Base-by-base conservation (phyloP, 768 basidiomycete species). In the Favolaschia claudopus region DNA sequence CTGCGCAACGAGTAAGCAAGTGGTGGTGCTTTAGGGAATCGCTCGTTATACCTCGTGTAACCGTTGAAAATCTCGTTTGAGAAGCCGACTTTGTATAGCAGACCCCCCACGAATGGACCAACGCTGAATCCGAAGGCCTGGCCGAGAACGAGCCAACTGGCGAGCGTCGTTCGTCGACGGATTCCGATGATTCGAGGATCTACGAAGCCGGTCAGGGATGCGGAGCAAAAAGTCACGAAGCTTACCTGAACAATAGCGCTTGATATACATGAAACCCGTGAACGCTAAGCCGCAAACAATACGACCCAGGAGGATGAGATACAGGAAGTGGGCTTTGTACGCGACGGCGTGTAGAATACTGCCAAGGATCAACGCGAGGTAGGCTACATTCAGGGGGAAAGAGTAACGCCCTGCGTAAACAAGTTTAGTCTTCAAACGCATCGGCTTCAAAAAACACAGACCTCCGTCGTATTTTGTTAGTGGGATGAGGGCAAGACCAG, bases 311-410 rank as follows among this genome's bases (percentile, higher is more conserved):
- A 82, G 74, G 0, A 76, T 79, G 24, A 81, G 82, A 44, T 82
- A 72, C 19, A 80, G 75, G 32, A 64, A 64, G 1, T 48, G 29
- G 14, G 61, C 61, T 7, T 28, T 75, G 68, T 88, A 90, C 0
- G 89, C 89, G 29, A 84, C 70, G 14, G 81, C 87, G 66, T 89
- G 88, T 4, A 87, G 72, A 55, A 88, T 70, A 60, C 86, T 82
- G 0, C 88, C 89, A 19, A 86, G 42, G 46, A 89, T 71, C 24
- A 82, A 78, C 1, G 83, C 67, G 4, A 72, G 76, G 59, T 86
- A 91, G 39, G 80, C 77, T 33, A 90, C 64, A 40, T 83, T 80
- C 19, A 90, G 75, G 14, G 89, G 83, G 5, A 74, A 60, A 19
- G 72, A 76, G 62, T 90, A 90, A 32, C 73, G 74, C 29, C 87